Evolutionary conservation across 345 rosid species (phyloP).

Genomic region (Populus davidiana): DNA sequence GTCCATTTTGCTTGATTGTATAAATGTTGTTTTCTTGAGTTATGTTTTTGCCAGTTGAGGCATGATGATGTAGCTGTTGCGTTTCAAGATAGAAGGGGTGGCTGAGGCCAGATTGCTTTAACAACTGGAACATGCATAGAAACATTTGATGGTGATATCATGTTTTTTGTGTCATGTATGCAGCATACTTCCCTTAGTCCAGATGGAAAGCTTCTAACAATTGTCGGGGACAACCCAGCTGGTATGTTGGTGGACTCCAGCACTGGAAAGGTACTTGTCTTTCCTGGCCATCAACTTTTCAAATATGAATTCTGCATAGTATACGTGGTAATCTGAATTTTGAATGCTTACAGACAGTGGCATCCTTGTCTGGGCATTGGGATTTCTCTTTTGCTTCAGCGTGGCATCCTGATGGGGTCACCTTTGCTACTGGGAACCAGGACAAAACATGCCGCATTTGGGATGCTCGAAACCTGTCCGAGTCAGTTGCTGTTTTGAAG

Average conservation of each 20-base stretch:
- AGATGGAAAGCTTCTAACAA: slow-evolving; percentile 45
- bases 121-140: background rate
- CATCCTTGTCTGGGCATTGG: slow-evolving; percentile 44
- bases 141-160: background rate
- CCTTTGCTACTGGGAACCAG: slow-evolving; percentile 64
- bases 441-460: slow-evolving; percentile 64
- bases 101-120: background rate
- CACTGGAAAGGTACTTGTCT: slow-evolving; percentile 42
- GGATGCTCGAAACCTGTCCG: slow-evolving; percentile 53
- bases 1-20: background rate
- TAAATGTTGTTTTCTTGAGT: background rate
- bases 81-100: background rate
- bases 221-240: slow-evolving; percentile 53
- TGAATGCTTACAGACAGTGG: slow-evolving; percentile 35
- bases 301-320: background rate
- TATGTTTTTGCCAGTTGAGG: background rate
- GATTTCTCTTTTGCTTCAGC: slow-evolving; percentile 67
- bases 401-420: slow-evolving; percentile 56
- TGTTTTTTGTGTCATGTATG: slow-evolving; percentile 1
- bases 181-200: slow-evolving; percentile 56
- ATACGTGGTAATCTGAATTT: slow-evolving; percentile 11
- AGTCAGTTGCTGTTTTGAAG: slow-evolving; percentile 51
- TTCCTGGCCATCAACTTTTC: background rate
- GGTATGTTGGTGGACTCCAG: slow-evolving; percentile 48
- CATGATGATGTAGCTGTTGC: background rate